Base-by-base conservation (phyloP, 140 eudicot genomes). In the Ambrosia hybrid region DNA sequence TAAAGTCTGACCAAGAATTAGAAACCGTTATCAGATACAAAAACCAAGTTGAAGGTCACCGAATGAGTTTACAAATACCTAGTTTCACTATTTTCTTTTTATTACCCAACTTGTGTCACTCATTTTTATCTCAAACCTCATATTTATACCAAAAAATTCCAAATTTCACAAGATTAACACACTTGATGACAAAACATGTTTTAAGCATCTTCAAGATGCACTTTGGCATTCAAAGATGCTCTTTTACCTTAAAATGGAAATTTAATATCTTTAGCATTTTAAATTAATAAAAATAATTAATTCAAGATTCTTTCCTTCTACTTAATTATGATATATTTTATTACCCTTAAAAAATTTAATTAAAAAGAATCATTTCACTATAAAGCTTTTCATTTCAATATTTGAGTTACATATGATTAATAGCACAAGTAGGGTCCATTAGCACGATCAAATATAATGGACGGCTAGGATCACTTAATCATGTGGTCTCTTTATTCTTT, bases 331-430 rank as follows among this genome's bases (percentile, higher is more conserved):
- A 30, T 30, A 30, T 2, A 65, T 57, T 21, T 21, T 21, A 70
- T 51, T 73, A 70, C 77, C 79, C 81, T 53, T 43, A 46, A 57
- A 6, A 75, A 57, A 48, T 64, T 33, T 70, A 76, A 37, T 75
- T 51, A 33, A 48, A 68, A 49, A 36, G 30, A 57, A 77, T 57
- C 75, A 66, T 81, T 65, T 75, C 36, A 76, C 68, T 37, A 64
- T 58, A 57, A 49, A 72, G 74, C 51, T 56, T 68, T 77, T 64
- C 30, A 73, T 49, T 43, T 43, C 48, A 49, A 9, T 49, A 60
- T 69, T 76, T 72, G 85, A 81, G 79, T 72, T 56, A 71, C 78
- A 67, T 72, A 81, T 76, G 78, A 64, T 75, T 75, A 65, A 78
- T 59, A 46, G 58, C 60, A 64, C 46, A 38, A 37, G 78, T 78